phyloP scores from a whole-genome alignment of 2,329 filamentous ascomycete species.

The Exophiala oligosperma region DNA sequence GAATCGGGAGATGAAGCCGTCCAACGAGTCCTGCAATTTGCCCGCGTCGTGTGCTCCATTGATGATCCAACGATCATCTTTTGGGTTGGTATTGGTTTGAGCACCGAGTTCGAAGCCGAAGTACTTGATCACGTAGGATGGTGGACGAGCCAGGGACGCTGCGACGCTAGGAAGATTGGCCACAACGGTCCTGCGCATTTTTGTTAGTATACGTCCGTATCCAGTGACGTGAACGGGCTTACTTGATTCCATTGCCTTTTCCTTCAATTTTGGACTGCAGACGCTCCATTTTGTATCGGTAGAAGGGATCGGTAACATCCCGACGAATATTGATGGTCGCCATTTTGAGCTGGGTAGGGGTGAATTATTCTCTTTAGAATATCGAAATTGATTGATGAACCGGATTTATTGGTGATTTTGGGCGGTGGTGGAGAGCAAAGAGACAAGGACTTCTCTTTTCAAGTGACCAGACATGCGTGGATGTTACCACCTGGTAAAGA shows the following conservation, averaged over 20 bases:
- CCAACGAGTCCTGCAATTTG: conserved; percentile 97
- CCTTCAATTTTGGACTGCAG: conserved; percentile 99
- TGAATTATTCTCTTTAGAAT: conserved; percentile 11
- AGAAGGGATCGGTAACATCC: conserved; percentile 97
- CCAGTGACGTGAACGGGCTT: not conserved
- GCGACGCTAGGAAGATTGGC: conserved; percentile 96
- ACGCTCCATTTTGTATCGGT: conserved; percentile 99
- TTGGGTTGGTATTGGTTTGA: conserved; percentile 96
- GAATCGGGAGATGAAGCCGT: conserved; percentile 97
- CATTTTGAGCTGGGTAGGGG: conserved; percentile 66
- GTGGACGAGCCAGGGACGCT: conserved; percentile 85
- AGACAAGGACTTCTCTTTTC: conserved; percentile 41
- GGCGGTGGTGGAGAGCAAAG: conserved; percentile 36
- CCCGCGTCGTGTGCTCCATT: conserved; percentile 93
- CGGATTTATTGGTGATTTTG: conserved; percentile 17
- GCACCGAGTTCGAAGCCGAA: conserved; percentile 98
- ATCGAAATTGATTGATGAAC: conserved; percentile 3
- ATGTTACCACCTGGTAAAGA: conserved; percentile 28
- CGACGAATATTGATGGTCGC: conserved; percentile 75
- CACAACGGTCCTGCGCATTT: conserved; percentile 65
- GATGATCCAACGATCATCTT: conserved; percentile 99
- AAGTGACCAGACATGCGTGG: conserved; percentile 62
- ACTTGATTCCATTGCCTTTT: conserved; percentile 98
- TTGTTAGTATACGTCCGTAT: conserved; percentile 3
- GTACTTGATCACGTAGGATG: conserved; percentile 97